Evolutionary conservation across 169 alveolate species (phyloP).

Genomic region (Plasmodium malariae): DNA sequence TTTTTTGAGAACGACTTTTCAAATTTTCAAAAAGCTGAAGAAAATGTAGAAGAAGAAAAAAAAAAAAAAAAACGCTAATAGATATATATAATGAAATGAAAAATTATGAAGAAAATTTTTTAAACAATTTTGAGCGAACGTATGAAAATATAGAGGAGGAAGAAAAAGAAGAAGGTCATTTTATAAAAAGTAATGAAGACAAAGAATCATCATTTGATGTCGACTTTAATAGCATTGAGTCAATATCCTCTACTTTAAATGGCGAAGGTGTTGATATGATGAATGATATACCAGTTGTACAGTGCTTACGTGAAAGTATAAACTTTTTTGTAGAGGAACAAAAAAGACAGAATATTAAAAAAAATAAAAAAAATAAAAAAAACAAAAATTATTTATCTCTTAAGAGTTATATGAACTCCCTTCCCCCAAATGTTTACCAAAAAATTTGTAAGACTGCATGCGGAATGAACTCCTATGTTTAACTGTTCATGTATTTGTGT

Average conservation of each 20-base stretch:
- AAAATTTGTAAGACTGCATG: constrained; percentile 29
- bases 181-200: constrained; percentile 4
- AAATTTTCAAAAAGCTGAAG: constrained; percentile 70
- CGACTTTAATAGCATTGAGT: constrained; percentile 44
- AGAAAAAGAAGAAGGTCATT: too few relatives aligned
- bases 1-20: constrained; percentile 46
- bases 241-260: constrained; percentile 15
- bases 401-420: constrained; percentile 22
- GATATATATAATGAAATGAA: constrained; percentile 66
- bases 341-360: constrained; percentile 42
- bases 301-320: constrained; percentile 17
- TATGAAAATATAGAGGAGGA: constrained; percentile 24
- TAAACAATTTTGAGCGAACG: constrained; percentile 11
- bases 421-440: constrained; percentile 58
- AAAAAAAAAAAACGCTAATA: not conserved
- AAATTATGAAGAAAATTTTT: constrained; percentile 50
- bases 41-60: not conserved
- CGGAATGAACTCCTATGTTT: not conserved
- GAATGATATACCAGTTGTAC: constrained; percentile 1
- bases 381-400: constrained; percentile 34
- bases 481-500: not conserved
- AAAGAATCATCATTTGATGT: not conserved
- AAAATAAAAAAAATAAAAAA: constrained; percentile 55
- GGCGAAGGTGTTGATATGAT: not conserved
- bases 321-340: constrained; percentile 45